These are phyloP conservation scores for Leccinum olivaceopallidum DNA, from an alignment of 768 basidiomycete genomes.

Conservation along the genomic window DNA sequence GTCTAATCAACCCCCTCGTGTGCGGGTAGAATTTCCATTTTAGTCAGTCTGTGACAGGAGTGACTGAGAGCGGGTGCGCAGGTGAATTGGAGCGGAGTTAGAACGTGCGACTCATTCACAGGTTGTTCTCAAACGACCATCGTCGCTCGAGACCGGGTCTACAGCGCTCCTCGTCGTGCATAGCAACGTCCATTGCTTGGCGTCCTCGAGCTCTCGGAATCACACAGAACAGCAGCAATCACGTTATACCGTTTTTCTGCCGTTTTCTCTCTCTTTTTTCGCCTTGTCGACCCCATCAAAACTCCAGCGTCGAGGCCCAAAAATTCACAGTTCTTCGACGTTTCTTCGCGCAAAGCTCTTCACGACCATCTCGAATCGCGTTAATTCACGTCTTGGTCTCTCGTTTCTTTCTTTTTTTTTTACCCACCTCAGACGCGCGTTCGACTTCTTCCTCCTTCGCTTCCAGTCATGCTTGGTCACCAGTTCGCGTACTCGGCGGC, in stretches of 20 bases:
- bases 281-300: slow-evolving; percentile 7
- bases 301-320: slow-evolving; percentile 12
- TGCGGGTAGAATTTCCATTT: background rate
- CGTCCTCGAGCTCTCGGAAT: background rate
- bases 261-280: slow-evolving; percentile 18
- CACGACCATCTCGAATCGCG: slow-evolving; percentile 23
- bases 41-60: slow-evolving; percentile 17
- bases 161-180: slow-evolving; percentile 17
- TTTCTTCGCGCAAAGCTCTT: background rate
- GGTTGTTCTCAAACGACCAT: slow-evolving; percentile 37
- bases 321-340: slow-evolving; percentile 24
- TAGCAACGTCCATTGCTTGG: slow-evolving; percentile 8
- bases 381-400: slow-evolving; percentile 25
- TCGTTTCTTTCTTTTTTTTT: slow-evolving; percentile 4
- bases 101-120: slow-evolving; percentile 33
- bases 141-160: slow-evolving; percentile 25
- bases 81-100: slow-evolving; percentile 35
- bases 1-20: background rate
- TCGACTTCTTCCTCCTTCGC: slow-evolving; percentile 1
- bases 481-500: slow-evolving; percentile 92
- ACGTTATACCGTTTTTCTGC: slow-evolving; percentile 12
- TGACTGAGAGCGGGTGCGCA: slow-evolving; percentile 22
- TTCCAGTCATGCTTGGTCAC: slow-evolving; percentile 72
- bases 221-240: slow-evolving; percentile 2
- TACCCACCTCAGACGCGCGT: slow-evolving; percentile 20